These are phyloP conservation scores for Neurospora sublineolata DNA, from an alignment of 495 filamentous ascomycete genomes.

Conservation along the genomic window DNA sequence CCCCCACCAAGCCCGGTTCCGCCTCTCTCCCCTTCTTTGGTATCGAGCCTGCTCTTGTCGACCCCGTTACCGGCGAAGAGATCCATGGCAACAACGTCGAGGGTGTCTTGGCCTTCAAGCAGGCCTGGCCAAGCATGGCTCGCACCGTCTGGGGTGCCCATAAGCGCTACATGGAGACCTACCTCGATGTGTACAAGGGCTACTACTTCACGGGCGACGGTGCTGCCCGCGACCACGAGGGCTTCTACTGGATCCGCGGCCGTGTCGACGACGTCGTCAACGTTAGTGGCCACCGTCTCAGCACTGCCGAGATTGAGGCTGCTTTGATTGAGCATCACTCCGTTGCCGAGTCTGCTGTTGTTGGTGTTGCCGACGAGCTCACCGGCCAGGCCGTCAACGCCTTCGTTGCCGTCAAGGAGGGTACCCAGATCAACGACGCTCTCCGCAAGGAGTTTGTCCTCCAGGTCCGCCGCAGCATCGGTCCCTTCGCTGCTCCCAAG, in stretches of 20 bases:
- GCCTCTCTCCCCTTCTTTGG: constrained; percentile 89
- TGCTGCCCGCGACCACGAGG: constrained; percentile 92
- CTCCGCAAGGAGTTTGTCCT: constrained; percentile 84
- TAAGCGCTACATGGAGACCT: constrained; percentile 98
- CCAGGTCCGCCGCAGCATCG: constrained; percentile 94
- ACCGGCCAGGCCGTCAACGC: constrained; percentile 96
- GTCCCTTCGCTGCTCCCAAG: constrained; percentile 94
- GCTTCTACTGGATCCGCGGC: constrained; percentile 99
- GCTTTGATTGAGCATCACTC: constrained; percentile 82
- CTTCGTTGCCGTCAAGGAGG: constrained; percentile 88
- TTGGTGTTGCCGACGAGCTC: constrained; percentile 84
- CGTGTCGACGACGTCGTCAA: constrained; percentile 98
- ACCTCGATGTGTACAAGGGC: constrained; percentile 94
- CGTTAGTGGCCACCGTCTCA: constrained; percentile 89
- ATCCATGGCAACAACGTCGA: constrained; percentile 95
- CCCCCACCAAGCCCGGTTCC: constrained; percentile 67
- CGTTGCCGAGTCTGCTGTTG: constrained; percentile 91
- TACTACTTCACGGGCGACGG: constrained; percentile 99
- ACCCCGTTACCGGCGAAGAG: constrained; percentile 90
- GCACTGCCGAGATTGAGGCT: constrained; percentile 95
- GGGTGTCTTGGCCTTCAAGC: constrained; percentile 95
- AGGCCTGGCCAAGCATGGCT: constrained; percentile 98
- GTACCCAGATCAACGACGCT: constrained; percentile 64
- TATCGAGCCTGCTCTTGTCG: constrained; percentile 95
- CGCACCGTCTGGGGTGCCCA: constrained; percentile 97